Conservation (phyloP, 1,284 basidiomycete species). For the Sphagnurus paluster region DNA sequence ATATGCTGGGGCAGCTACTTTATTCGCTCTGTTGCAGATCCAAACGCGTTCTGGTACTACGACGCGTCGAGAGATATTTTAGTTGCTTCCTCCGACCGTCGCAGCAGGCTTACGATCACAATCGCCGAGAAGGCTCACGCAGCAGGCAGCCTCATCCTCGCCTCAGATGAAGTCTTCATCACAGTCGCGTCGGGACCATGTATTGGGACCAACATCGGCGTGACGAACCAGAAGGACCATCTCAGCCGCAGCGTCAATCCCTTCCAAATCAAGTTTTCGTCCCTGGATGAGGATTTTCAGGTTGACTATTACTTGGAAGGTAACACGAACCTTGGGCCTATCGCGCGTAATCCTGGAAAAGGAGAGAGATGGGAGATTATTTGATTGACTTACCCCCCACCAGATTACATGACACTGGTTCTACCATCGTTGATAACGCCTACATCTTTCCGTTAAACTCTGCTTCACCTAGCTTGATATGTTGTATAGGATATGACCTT, state of each 20-base stretch:
- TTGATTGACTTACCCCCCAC: background rate
- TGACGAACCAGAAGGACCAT: background rate
- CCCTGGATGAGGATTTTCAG: slow-evolving; percentile 6
- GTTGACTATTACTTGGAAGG: background rate
- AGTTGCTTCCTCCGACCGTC: slow-evolving; percentile 8
- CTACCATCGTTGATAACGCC: no score
- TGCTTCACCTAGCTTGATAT: no score
- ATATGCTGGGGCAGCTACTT: slow-evolving; percentile 6
- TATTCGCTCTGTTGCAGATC: slow-evolving; percentile 8
- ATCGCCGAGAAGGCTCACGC: slow-evolving; percentile 1
- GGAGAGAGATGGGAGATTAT: slow-evolving; percentile 13
- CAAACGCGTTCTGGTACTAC: slow-evolving; percentile 12
- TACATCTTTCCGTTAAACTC: no score
- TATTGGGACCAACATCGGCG: background rate
- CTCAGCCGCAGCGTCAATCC: slow-evolving; percentile 1
- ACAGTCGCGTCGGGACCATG: no score
- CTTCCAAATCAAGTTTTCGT: slow-evolving; percentile 6
- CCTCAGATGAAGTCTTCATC: slow-evolving; percentile 7
- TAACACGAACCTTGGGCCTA: background rate
- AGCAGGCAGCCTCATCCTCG: slow-evolving; percentile 6
- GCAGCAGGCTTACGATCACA: slow-evolving; percentile 13
- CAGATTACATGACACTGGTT: no score
- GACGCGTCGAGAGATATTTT: background rate
- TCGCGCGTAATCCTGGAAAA: slow-evolving; percentile 2
- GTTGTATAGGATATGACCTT: no score